Conservation (phyloP, 768 basidiomycete genomes). For the Termitomyces sp. region DNA sequence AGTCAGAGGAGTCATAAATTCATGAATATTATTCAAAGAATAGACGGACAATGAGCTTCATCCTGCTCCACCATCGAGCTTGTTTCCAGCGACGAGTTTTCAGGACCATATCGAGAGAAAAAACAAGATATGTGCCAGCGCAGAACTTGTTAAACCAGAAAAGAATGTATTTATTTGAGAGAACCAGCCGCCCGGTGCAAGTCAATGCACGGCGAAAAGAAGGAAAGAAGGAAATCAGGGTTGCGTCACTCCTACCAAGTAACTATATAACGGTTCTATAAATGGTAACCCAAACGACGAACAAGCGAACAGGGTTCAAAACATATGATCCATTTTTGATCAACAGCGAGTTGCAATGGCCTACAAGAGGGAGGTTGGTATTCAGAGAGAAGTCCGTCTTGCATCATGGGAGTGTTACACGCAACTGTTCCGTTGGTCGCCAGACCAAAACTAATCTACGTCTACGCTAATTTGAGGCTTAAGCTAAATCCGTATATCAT, state of each 20-base stretch:
- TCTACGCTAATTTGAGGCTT: neutral
- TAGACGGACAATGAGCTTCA: constrained; percentile 24
- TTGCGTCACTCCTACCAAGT: neutral
- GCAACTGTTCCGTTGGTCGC: neutral
- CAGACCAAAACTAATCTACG: neutral
- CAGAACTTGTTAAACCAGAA: neutral
- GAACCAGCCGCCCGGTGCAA: constrained; percentile 12
- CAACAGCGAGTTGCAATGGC: neutral
- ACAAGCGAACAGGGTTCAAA: neutral
- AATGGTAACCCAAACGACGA: neutral
- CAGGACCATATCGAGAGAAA: constrained; percentile 5
- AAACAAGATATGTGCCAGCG: neutral
- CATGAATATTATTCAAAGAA: neutral
- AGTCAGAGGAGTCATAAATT: neutral
- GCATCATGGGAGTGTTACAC: neutral
- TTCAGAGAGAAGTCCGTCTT: neutral
- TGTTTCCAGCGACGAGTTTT: constrained; percentile 12
- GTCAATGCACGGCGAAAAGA: constrained; percentile 10
- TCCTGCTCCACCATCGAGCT: constrained; percentile 17
- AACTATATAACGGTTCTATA: neutral
- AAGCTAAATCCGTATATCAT: constrained; percentile 9
- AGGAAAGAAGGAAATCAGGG: neutral
- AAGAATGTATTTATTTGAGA: neutral
- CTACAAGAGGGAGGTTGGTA: neutral
- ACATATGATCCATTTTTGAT: neutral